Conservation (phyloP, 345 rosid genomes). For the Chamaenerion angustifolium region DNA sequence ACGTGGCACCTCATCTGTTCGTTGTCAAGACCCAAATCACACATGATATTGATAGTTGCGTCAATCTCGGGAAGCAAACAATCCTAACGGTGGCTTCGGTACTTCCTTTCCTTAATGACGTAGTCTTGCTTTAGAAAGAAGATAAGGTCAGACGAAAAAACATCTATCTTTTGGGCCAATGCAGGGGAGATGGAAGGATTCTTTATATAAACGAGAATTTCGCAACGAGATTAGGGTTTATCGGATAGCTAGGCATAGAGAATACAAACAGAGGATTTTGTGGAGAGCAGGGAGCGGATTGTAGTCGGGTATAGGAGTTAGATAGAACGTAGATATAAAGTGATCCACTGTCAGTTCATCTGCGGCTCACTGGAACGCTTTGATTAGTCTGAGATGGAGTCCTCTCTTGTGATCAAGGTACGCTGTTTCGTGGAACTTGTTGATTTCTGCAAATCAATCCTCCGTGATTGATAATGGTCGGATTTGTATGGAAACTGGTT, state of each 20-base stretch:
- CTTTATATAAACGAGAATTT: background rate
- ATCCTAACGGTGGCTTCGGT: background rate
- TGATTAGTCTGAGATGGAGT: constrained; percentile 7
- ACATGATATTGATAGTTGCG: background rate
- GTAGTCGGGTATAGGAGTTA: constrained; percentile 1
- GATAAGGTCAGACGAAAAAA: background rate
- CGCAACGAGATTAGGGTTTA: background rate
- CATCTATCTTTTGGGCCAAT: background rate
- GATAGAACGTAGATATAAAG: no score
- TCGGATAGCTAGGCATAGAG: background rate
- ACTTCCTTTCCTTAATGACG: constrained; percentile 1
- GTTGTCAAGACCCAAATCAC: background rate
- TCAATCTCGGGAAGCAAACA: background rate
- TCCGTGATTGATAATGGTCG: background rate
- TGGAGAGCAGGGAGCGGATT: constrained; percentile 9
- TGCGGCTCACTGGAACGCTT: constrained; percentile 14
- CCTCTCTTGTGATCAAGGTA: constrained; percentile 15
- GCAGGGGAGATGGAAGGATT: no score
- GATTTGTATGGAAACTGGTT: background rate
- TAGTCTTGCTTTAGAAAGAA: background rate
- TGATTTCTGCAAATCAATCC: background rate
- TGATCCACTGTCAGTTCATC: background rate
- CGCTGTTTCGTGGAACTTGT: background rate
- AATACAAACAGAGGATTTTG: no score
- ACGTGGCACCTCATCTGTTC: background rate